Evolutionary conservation across 345 rosid genomes (phyloP).

Genomic region (Kernera saxatilis): DNA sequence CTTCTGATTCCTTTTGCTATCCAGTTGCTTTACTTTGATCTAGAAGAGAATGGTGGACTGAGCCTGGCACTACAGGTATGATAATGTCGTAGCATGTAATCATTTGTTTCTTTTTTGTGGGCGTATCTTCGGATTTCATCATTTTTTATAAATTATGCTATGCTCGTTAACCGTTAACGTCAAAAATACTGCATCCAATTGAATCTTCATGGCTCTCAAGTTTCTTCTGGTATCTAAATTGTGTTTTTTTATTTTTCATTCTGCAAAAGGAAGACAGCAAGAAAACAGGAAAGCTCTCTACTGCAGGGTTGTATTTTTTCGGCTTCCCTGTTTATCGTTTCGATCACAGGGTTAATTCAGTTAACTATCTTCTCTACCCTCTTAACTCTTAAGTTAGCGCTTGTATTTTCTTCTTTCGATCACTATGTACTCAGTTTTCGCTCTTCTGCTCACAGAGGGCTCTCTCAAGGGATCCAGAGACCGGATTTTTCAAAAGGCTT

Average conservation of each 20-base stretch:
- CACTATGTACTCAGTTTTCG: slow-evolving; percentile 13
- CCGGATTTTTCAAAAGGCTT: slow-evolving; percentile 80
- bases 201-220: neutral
- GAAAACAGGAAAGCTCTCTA: slow-evolving; percentile 70
- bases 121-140: neutral
- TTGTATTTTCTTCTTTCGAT: neutral
- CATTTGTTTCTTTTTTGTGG: neutral
- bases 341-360: slow-evolving; percentile 69
- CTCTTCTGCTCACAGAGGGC: slow-evolving; percentile 43
- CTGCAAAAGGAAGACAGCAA: slow-evolving; percentile 71
- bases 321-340: slow-evolving; percentile 88
- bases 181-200: neutral
- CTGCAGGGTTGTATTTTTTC: slow-evolving; percentile 90
- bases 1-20: slow-evolving; percentile 8
- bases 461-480: slow-evolving; percentile 83
- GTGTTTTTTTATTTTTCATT: neutral
- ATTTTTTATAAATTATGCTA: no score
- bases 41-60: slow-evolving; percentile 67
- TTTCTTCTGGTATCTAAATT: neutral
- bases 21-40: slow-evolving; percentile 85
- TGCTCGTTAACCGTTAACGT: neutral
- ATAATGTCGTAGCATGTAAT: neutral
- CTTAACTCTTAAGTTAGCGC: neutral
- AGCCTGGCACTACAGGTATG: slow-evolving; percentile 83
- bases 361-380: slow-evolving; percentile 32